Conservation (phyloP, 371 early-diverging fungal genomes). For the Capillidium rhysosporum region DNA sequence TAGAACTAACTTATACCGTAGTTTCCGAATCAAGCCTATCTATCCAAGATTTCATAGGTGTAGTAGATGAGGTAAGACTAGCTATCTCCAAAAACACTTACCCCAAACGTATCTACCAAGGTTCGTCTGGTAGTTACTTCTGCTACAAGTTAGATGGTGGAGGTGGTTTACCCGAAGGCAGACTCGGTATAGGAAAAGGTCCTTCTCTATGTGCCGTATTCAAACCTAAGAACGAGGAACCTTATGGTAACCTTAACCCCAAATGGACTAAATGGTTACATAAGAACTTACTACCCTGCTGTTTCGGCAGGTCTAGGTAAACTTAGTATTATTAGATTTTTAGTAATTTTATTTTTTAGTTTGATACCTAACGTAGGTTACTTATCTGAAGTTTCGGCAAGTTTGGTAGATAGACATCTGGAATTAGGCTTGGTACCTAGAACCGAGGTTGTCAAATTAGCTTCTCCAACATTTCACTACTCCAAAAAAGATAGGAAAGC, state of each 20-base stretch:
- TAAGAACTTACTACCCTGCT: slow-evolving; percentile 65
- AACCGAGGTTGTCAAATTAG: slow-evolving; percentile 54
- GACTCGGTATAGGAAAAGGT: too few relatives aligned
- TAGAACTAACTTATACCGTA: too few relatives aligned
- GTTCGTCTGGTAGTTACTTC: slow-evolving; percentile 82
- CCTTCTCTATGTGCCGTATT: too few relatives aligned
- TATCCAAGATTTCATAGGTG: slow-evolving; percentile 26
- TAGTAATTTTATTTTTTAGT: too few relatives aligned
- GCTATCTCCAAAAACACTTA: slow-evolving; percentile 49
- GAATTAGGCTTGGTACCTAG: slow-evolving; percentile 56
- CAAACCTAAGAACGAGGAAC: slow-evolving; percentile 89
- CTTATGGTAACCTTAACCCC: slow-evolving; percentile 73
- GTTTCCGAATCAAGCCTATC: too few relatives aligned
- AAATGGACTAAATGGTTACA: slow-evolving; percentile 91
- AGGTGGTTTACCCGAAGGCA: too few relatives aligned
- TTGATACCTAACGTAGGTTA: slow-evolving; percentile 76
- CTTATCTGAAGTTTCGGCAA: slow-evolving; percentile 69
- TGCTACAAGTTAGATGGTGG: slow-evolving; percentile 43
- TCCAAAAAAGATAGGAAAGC: slow-evolving; percentile 14
- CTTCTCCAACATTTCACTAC: slow-evolving; percentile 61
- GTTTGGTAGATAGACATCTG: slow-evolving; percentile 52
- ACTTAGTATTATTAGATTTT: too few relatives aligned
- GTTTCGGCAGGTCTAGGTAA: slow-evolving; percentile 68
- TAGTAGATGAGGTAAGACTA: slow-evolving; percentile 23
- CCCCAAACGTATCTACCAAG: slow-evolving; percentile 47